Evolutionary conservation across 2,329 filamentous ascomycete genomes (phyloP), one percentile per base, ranked within the genome.

Genomic region (Rhinocladiella similis): DNA sequence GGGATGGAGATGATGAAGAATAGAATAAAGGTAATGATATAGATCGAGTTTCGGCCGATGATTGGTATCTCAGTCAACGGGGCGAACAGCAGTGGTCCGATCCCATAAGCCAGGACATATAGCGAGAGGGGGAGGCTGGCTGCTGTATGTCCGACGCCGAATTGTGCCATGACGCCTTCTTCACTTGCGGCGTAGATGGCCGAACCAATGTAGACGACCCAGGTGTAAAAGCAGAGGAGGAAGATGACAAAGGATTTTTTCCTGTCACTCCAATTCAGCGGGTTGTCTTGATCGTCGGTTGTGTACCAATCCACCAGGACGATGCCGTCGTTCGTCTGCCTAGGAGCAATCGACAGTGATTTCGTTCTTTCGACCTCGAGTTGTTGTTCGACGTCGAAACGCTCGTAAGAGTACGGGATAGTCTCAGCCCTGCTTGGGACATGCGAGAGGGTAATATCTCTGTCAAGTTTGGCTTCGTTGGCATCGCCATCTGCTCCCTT

Each of bases 1-100:
- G 86, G 85, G 18, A 90, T 79, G 3, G 80, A 83, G 14, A 90
- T 69, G 57, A 89, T 78, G 48, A 87, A 82, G 68, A 89, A 90
- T 29, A 89, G 73, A 55, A 81, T 80, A 73, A 89, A 86, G 9
- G 86, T 86, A 61, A 81, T 68, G 27, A 87, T 80, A 69, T 90
- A 90, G 5, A 86, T 80, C 0, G 82, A 82, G 63, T 85, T 89
- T 5, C 87, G 77, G 2, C 88, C 87, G 47, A 89, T 80, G 46
- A 77, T 67, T 0, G 86, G 84, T 22, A 90, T 83, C 70, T 90
- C 87, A 47, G 77, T 81, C 47, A 90, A 69, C 0, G 87, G 87
- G 0, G 83, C 83, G 71, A 83, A 89, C n/a, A 89, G 59, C 57
- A 59, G 27, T n/a, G 42, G 49, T 16, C 53, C 86, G n/a, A 87